Percentiles rank a stretch among this genome's conserved stretches.
These are phyloP conservation scores for Xylaria telfairii DNA, from an alignment of 495 filamentous ascomycete genomes.

Conservation along the genomic window DNA sequence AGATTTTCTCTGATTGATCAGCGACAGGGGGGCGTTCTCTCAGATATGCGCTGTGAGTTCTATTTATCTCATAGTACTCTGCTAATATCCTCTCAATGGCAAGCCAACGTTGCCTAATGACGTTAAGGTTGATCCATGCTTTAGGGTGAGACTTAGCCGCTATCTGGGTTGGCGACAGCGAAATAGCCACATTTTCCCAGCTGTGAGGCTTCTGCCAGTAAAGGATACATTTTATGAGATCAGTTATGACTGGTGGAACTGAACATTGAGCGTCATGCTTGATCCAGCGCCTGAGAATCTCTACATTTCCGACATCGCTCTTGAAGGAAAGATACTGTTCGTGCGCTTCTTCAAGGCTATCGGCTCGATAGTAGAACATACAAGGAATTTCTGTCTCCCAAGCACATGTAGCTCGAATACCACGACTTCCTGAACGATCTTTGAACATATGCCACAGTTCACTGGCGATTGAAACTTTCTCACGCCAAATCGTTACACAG, in stretches of 20 bases:
- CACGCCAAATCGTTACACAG: not conserved
- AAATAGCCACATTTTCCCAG: not conserved
- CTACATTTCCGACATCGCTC: not conserved
- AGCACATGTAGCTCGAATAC: not conserved
- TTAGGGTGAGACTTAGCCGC: not conserved
- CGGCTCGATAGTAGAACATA: not conserved
- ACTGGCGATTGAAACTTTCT: not conserved
- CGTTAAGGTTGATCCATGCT: not conserved
- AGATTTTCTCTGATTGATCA: not conserved
- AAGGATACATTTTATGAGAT: not conserved
- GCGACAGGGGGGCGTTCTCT: not conserved
- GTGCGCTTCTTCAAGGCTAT: not conserved
- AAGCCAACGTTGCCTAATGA: not conserved
- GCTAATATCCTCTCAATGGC: not conserved
- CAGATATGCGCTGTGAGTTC: not conserved
- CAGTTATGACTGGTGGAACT: not conserved
- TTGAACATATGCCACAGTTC: not conserved
- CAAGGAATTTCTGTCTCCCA: not conserved
- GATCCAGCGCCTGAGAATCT: not conserved
- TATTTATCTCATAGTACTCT: not conserved
- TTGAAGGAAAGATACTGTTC: not conserved
- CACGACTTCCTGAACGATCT: not conserved
- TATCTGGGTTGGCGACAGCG: not conserved
- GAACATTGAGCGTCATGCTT: not conserved
- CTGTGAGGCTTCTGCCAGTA: not conserved